Percentiles rank a stretch among this genome's conserved stretches.
Evolutionary conservation across 2,329 filamentous ascomycete genomes (phyloP).

Genomic region (Colletotrichum gigasporum): DNA sequence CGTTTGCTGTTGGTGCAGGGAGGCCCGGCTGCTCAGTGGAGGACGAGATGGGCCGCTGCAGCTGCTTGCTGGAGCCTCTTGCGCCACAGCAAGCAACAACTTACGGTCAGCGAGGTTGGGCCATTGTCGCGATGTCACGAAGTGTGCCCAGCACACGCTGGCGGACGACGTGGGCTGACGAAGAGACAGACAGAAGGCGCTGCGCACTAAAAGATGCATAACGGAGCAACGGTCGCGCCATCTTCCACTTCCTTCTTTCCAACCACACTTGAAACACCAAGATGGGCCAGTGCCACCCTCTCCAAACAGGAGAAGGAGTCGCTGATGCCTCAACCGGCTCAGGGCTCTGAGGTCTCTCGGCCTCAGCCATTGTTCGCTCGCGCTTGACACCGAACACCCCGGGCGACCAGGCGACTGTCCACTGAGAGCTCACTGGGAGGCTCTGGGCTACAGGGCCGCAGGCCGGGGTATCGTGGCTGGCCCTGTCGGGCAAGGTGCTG

Average conservation of each 20-base stretch:
- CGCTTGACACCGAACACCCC: neutral
- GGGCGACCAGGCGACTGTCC: slow-evolving; percentile 1
- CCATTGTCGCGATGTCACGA: neutral
- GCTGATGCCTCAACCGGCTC: neutral
- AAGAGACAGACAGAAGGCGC: neutral
- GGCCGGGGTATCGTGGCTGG: slow-evolving; percentile 18
- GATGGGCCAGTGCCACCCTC: slow-evolving; percentile 15
- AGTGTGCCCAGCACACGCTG: neutral
- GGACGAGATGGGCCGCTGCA: slow-evolving; percentile 1
- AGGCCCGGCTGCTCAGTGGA: neutral
- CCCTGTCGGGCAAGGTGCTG: slow-evolving; percentile 11
- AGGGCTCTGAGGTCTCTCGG: no score
- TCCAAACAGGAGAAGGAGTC: slow-evolving; percentile 21
- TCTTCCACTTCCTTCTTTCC: slow-evolving; percentile 12
- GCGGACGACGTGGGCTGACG: neutral
- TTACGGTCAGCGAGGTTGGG: slow-evolving; percentile 13
- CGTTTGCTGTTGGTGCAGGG: neutral
- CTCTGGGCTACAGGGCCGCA: neutral
- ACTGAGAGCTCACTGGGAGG: slow-evolving; percentile 2
- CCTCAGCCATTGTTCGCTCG: neutral
- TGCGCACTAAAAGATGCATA: slow-evolving; percentile 15
- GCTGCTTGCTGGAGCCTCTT: neutral
- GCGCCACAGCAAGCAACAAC: neutral
- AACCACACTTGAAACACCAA: slow-evolving; percentile 17
- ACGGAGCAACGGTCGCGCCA: neutral